phyloP scores from a whole-genome alignment of 2,329 filamentous ascomycete genomes.

The Aspergillus pseudotamarii region DNA sequence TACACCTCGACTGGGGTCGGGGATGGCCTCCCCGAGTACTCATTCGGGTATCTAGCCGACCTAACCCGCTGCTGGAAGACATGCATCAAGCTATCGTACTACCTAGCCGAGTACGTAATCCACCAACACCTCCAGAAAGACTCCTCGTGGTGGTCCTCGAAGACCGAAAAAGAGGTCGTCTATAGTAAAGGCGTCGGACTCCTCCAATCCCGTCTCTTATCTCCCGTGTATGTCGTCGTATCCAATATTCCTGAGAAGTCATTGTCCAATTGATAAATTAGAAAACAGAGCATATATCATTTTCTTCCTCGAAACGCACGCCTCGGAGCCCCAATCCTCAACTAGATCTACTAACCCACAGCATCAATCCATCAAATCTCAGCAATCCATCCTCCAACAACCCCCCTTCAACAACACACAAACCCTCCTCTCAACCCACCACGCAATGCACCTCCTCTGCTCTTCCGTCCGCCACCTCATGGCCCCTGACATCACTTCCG shows the following conservation, averaged over 20 bases:
- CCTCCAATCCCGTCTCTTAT: conserved; percentile 26
- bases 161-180: conserved; percentile 29
- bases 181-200: conserved; percentile 27
- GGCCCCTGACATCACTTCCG: conserved; percentile 26
- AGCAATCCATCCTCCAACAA: conserved; percentile 26
- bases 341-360: background rate
- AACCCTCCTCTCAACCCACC: conserved; percentile 28
- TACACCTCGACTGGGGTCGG: conserved; percentile 19
- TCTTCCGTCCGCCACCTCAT: conserved; percentile 28
- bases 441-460: conserved; percentile 30
- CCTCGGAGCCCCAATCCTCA: background rate
- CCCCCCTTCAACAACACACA: conserved; percentile 27
- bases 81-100: conserved; percentile 29
- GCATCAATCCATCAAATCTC: conserved; percentile 15
- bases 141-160: conserved; percentile 23
- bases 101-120: conserved; percentile 27
- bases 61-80: conserved; percentile 30
- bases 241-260: background rate
- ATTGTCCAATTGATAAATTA: background rate
- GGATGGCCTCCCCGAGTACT: conserved; percentile 28
- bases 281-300: conserved; percentile 25
- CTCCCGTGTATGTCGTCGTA: conserved; percentile 21
- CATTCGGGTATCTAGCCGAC: conserved; percentile 29
- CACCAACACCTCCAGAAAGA: conserved; percentile 27
- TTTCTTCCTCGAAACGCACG: conserved; percentile 27